A percentile compares a stretch with the other conserved stretches of the same genome.
phyloP scores from a whole-genome alignment of 2,329 filamentous ascomycete species.

The Cladophialophora yegresii region DNA sequence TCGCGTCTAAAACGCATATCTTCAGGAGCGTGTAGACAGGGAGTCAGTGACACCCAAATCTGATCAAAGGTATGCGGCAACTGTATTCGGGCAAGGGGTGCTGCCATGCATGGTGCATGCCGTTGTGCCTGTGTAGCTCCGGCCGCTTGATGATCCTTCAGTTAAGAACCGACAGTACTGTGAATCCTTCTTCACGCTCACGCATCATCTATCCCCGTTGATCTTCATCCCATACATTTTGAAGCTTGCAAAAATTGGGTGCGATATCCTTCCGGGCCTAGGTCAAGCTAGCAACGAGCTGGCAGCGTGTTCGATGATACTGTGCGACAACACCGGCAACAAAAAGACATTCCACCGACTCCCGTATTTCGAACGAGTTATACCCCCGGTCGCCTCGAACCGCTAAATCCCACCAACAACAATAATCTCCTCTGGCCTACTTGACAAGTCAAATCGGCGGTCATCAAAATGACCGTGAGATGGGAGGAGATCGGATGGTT shows the following conservation, averaged over 20 bases:
- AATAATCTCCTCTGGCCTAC: not conserved
- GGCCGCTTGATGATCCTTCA: not conserved
- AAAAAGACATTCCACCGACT: not conserved
- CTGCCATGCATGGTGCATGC: not conserved
- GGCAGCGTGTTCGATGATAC: not conserved
- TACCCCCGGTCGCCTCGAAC: no score
- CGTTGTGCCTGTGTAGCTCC: not conserved
- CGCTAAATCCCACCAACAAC: no score
- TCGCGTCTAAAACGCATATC: not conserved
- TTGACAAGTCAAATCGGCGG: not conserved
- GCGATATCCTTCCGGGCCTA: not conserved
- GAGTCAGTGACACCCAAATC: not conserved
- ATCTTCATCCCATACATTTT: not conserved
- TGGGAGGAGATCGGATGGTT: not conserved
- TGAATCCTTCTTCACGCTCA: not conserved
- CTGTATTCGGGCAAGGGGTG: not conserved
- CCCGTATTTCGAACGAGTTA: no score
- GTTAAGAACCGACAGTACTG: not conserved
- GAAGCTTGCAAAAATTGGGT: not conserved
- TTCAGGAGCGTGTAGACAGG: not conserved
- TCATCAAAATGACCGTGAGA: not conserved
- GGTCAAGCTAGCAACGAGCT: not conserved
- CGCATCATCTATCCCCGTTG: not conserved
- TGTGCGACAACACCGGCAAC: not conserved
- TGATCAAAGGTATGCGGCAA: not conserved